phyloP scores from a whole-genome alignment of 2,329 filamentous ascomycete genomes.

The Westerdykella sp. region DNA sequence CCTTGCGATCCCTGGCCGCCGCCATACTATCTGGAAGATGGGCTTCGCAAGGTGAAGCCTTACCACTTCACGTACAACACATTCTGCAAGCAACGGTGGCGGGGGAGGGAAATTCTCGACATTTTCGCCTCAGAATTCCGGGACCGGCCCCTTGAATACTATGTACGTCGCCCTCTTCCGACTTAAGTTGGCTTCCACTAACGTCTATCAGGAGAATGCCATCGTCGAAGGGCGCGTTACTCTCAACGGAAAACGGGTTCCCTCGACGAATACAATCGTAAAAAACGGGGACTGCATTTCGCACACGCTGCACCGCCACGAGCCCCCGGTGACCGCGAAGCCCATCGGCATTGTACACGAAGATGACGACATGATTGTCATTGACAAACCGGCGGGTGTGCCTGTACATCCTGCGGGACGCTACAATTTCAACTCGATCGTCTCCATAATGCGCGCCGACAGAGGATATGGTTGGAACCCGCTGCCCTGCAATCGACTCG shows the following conservation, averaged over 20 bases:
- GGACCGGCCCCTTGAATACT: slow-evolving; percentile 80
- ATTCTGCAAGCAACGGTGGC: slow-evolving; percentile 89
- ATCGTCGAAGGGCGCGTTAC: slow-evolving; percentile 74
- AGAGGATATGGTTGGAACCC: slow-evolving; percentile 54
- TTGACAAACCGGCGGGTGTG: slow-evolving; percentile 92
- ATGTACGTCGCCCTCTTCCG: slow-evolving; percentile 45
- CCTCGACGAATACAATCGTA: slow-evolving; percentile 60
- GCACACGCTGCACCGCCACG: slow-evolving; percentile 90
- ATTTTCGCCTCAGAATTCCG: slow-evolving; percentile 90
- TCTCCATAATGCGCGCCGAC: slow-evolving; percentile 87
- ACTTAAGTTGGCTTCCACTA: background rate
- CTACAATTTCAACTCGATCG: slow-evolving; percentile 91
- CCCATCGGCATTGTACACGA: slow-evolving; percentile 82
- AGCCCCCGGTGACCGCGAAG: slow-evolving; percentile 81
- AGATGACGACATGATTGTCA: slow-evolving; percentile 87
- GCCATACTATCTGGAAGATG: slow-evolving; percentile 79
- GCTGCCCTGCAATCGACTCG: slow-evolving; percentile 82
- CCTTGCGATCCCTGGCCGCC: slow-evolving; percentile 50
- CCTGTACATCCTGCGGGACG: slow-evolving; percentile 92
- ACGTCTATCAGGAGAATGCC: slow-evolving; percentile 46
- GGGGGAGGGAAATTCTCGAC: slow-evolving; percentile 71
- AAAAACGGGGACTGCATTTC: slow-evolving; percentile 88
- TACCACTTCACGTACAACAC: slow-evolving; percentile 96
- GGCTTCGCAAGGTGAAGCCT: slow-evolving; percentile 73
- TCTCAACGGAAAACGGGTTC: slow-evolving; percentile 68